Evolutionary conservation across 345 rosid species (phyloP), one percentile per base, ranked within the genome.

Genomic region (Populus euphratica): DNA sequence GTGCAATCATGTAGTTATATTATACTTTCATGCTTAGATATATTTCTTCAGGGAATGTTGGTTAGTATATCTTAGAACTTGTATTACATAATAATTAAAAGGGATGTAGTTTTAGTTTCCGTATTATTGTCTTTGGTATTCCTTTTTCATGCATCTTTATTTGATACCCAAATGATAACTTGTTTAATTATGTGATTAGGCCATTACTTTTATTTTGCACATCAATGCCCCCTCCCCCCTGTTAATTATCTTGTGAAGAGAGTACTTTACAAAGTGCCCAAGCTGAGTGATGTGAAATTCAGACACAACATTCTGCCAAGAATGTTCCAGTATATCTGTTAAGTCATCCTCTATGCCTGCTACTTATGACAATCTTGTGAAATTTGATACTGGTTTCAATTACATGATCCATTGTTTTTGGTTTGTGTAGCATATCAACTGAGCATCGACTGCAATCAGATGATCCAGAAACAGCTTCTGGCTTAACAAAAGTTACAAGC

Each of bases 341-440:
- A 65, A 69, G 25, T 35, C 36, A 36, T 63, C n/a, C 31, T 47
- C 13, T 35, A 27, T n/a, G 8, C 59, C 44, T 77, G 47, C 44
- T 47, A 47, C 68, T 74, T n/a, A 35, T 59, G 14, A 36, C n/a
- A 50, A 35, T 41, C 11, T 70, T 29, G 29, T 52, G 43, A 71
- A 80, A 14, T 38, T 70, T n/a, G 23, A 29, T 65, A 33, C 20
- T 73, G 8, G 13, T 68, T 79, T 81, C 69, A 13, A 23, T 64
- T 3, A 20, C 13, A 39, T 31, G 35, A 52, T 64, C 38, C 18
- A 29, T 61, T 36, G 5, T 69, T 66, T 29, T 63, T 73, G 33
- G 68, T 65, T 84, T 70, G 76, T 81, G 83, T 83, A 90, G 89
- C 82, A 67, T 71, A 79, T 76, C 84, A 66, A 80, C 77, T 80